These are phyloP conservation scores for Styphnolobium japonicum DNA, from an alignment of 306 rosid species.

Conservation along the genomic window DNA sequence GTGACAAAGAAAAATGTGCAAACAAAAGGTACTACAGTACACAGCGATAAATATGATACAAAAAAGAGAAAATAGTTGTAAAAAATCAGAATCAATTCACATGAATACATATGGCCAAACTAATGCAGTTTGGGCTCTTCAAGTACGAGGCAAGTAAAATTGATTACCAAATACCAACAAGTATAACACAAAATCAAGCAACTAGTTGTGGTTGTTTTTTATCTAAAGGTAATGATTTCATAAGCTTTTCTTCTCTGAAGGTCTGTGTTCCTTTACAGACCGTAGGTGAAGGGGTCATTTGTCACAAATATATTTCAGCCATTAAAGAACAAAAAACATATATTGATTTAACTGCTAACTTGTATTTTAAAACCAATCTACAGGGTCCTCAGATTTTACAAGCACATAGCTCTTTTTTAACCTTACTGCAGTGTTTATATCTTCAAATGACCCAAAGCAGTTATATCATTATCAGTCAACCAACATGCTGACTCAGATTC, in stretches of 20 bases:
- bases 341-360: conserved; percentile 1
- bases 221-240: neutral
- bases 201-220: neutral
- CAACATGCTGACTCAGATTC: neutral
- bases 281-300: neutral
- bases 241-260: neutral
- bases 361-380: conserved; percentile 11
- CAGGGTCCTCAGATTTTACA: neutral
- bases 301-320: neutral
- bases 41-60: neutral
- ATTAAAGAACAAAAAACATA: neutral
- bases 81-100: neutral
- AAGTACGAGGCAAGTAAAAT: neutral
- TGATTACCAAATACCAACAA: neutral
- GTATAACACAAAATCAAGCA: neutral
- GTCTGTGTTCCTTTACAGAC: neutral
- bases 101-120: neutral
- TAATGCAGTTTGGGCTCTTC: neutral
- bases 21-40: neutral
- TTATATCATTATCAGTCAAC: neutral
- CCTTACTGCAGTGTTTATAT: neutral
- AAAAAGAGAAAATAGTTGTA: neutral
- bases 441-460: neutral
- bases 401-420: neutral
- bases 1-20: neutral